Conservation (phyloP, 352 stramenopile species). For the Pseudoperonospora humuli region DNA sequence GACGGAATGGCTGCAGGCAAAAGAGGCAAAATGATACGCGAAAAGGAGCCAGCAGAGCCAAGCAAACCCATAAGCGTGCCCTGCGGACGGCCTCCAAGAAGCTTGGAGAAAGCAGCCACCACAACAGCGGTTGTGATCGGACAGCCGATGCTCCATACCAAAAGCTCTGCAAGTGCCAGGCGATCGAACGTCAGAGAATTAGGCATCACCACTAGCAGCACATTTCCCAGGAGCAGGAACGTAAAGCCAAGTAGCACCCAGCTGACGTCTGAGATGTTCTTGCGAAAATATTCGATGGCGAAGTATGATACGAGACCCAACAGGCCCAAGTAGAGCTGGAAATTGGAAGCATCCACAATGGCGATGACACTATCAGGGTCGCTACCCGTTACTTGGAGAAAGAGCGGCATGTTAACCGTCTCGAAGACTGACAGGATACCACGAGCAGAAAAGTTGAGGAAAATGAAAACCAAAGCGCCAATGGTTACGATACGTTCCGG, state of each 20-base stretch:
- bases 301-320: slow-evolving; percentile 73
- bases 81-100: slow-evolving; percentile 65
- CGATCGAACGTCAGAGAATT: slow-evolving; percentile 39
- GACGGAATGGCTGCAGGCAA: slow-evolving; percentile 56
- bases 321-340: slow-evolving; percentile 74
- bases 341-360: slow-evolving; percentile 67
- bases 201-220: slow-evolving; percentile 43
- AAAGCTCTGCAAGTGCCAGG: slow-evolving; percentile 46
- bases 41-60: slow-evolving; percentile 61
- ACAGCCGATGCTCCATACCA: slow-evolving; percentile 77
- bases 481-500: slow-evolving; percentile 65
- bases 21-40: slow-evolving; percentile 67
- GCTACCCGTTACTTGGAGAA: slow-evolving; percentile 56
- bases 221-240: slow-evolving; percentile 54
- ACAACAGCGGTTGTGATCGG: slow-evolving; percentile 71
- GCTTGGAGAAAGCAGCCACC: slow-evolving; percentile 67
- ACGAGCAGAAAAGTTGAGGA: slow-evolving; percentile 69
- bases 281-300: slow-evolving; percentile 69
- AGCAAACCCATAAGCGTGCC: slow-evolving; percentile 76
- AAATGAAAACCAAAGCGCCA: slow-evolving; percentile 68
- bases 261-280: slow-evolving; percentile 53
- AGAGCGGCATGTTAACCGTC: slow-evolving; percentile 79
- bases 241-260: slow-evolving; percentile 66
- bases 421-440: slow-evolving; percentile 79
- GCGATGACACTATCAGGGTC: slow-evolving; percentile 41